These are phyloP conservation scores for Pulveroboletus sp. DNA, from an alignment of 768 basidiomycete species.

Conservation along the genomic window DNA sequence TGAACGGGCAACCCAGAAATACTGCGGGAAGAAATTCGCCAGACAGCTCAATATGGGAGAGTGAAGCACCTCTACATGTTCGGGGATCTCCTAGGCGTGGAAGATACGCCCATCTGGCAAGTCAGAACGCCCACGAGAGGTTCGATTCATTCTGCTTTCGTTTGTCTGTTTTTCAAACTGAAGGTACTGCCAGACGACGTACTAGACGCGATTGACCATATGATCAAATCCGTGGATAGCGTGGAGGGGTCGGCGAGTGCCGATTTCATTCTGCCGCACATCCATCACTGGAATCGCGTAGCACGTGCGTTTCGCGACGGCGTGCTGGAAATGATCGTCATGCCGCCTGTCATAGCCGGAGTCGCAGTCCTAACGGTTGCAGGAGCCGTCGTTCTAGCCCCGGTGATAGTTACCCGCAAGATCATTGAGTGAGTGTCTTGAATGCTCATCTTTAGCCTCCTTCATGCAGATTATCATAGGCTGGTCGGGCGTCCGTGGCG, in stretches of 20 bases:
- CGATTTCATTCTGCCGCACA: constrained; percentile 4
- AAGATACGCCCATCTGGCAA: constrained; percentile 10
- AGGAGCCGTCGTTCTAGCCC: background rate
- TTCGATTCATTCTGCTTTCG: background rate
- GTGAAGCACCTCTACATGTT: constrained; percentile 18
- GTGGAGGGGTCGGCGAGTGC: constrained; percentile 7
- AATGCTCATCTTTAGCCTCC: background rate
- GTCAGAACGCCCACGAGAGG: constrained; percentile 12
- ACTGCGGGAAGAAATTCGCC: constrained; percentile 19
- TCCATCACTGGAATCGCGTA: constrained; percentile 10
- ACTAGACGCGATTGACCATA: constrained; percentile 3
- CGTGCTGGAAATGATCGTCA: background rate
- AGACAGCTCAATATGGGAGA: constrained; percentile 8
- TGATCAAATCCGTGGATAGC: constrained; percentile 11
- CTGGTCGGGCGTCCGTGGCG: constrained; percentile 4
- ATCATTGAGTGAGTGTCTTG: background rate
- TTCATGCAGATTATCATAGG: background rate
- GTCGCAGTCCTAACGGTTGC: background rate
- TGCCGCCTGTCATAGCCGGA: constrained; percentile 3
- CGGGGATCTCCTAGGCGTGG: constrained; percentile 3
- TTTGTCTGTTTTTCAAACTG: background rate
- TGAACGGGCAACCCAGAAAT: constrained; percentile 7
- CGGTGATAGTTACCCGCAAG: background rate
- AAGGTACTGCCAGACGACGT: constrained; percentile 2
- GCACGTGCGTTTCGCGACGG: background rate